phyloP scores from a whole-genome alignment of 768 basidiomycete species.

The Rubroboletus pulcherrimus region DNA sequence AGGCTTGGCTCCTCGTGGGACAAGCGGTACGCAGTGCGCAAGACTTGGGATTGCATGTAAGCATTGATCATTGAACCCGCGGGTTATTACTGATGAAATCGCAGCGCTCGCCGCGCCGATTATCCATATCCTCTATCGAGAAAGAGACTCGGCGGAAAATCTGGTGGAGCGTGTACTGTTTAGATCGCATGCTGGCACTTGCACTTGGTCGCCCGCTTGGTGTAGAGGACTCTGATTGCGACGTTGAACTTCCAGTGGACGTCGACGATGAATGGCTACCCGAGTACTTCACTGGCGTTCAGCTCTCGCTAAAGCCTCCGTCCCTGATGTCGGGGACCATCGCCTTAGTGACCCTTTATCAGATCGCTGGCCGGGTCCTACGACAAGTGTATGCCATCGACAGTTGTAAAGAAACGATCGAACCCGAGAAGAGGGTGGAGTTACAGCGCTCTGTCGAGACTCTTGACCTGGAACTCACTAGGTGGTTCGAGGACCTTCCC shows the following conservation, averaged over 20 bases:
- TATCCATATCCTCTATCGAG: conserved; percentile 66
- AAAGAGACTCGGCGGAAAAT: conserved; percentile 89
- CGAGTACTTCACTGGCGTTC: conserved; percentile 67
- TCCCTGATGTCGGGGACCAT: conserved; percentile 82
- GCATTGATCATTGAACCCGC: conserved; percentile 26
- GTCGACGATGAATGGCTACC: conserved; percentile 77
- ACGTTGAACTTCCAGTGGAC: conserved; percentile 79
- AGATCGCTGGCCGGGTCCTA: conserved; percentile 79
- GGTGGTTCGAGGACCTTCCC: conserved; percentile 83
- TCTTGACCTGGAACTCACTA: conserved; percentile 70
- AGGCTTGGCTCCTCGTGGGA: conserved; percentile 90
- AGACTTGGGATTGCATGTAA: conserved; percentile 88
- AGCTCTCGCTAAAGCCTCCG: conserved; percentile 50
- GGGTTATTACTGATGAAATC: conserved; percentile 15
- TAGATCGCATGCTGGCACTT: conserved; percentile 90
- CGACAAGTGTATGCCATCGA: conserved; percentile 82
- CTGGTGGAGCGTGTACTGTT: conserved; percentile 91
- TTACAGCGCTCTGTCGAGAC: conserved; percentile 76
- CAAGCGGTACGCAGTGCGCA: conserved; percentile 88
- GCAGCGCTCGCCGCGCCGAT: conserved; percentile 79
- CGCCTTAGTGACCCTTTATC: conserved; percentile 72
- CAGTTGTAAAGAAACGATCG: conserved; percentile 66
- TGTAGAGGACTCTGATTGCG: conserved; percentile 86
- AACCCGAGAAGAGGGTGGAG: conserved; percentile 70
- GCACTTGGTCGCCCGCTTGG: conserved; percentile 86